phyloP scores from a whole-genome alignment of 75 land plant genomes.

The Sequoiadendron giganteum region DNA sequence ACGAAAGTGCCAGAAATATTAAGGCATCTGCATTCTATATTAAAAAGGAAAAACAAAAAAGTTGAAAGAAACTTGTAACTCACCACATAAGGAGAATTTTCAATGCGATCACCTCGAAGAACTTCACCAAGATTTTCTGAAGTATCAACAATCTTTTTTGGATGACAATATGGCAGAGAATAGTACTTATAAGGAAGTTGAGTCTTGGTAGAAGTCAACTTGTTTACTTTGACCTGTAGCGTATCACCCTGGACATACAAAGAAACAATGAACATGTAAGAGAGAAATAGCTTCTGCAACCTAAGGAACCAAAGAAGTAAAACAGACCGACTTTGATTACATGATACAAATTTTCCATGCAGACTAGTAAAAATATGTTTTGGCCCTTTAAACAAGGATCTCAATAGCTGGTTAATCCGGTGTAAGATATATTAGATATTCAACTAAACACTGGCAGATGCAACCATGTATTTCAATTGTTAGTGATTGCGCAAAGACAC shows the following conservation, averaged over 20 bases:
- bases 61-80: slow-evolving; percentile 12
- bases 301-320: neutral
- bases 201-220: slow-evolving; percentile 83
- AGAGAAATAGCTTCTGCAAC: neutral
- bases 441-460: neutral
- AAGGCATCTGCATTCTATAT: neutral
- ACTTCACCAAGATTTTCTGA: slow-evolving; percentile 97
- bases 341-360: neutral
- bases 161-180: slow-evolving; percentile 81
- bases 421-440: neutral
- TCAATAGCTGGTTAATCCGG: neutral
- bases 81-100: slow-evolving; percentile 88
- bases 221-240: slow-evolving; percentile 93
- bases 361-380: neutral
- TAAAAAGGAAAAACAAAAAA: neutral
- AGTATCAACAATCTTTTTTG: slow-evolving; percentile 63
- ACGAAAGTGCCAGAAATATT: neutral
- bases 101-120: slow-evolving; percentile 96
- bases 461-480: neutral
- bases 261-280: neutral
- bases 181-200: slow-evolving; percentile 94
- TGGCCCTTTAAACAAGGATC: neutral
- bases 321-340: neutral
- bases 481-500: neutral
- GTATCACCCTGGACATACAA: slow-evolving; percentile 46